A percentile compares a stretch with the other conserved stretches of the same genome.
phyloP scores from a whole-genome alignment of 2,329 filamentous ascomycete genomes.

The Ustulina deusta region DNA sequence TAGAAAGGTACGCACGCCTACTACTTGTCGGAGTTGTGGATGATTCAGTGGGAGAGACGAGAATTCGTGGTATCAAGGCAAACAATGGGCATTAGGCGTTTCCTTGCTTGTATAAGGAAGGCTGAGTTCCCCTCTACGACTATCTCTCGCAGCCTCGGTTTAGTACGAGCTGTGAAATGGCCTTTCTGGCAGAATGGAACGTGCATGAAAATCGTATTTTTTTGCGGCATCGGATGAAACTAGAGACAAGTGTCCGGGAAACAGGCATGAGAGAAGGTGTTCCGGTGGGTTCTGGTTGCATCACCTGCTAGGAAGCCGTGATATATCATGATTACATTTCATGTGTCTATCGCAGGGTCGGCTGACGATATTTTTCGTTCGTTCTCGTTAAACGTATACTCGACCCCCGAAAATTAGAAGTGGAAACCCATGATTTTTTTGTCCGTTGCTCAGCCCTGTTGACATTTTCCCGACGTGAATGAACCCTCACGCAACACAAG shows the following conservation, averaged over 20 bases:
- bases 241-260: not conserved
- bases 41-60: not conserved
- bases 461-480: not conserved
- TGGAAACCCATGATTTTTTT: too few relatives aligned
- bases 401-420: too few relatives aligned
- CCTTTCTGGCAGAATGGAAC: conserved; percentile 17
- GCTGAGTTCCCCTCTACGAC: not conserved
- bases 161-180: conserved; percentile 4
- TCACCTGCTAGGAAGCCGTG: too few relatives aligned
- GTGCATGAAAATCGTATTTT: conserved; percentile 12
- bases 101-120: not conserved
- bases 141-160: not conserved
- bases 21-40: conserved; percentile 3
- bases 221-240: not conserved
- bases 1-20: not conserved
- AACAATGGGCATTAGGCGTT: conserved; percentile 13
- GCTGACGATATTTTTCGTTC: not conserved
- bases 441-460: not conserved
- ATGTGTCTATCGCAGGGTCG: not conserved
- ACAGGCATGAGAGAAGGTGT: too few relatives aligned
- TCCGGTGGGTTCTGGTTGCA: not conserved
- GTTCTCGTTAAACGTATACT: too few relatives aligned
- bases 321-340: not conserved
- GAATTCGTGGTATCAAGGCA: conserved; percentile 6
- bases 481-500: not conserved